A percentile compares a stretch with the other conserved stretches of the same genome.
phyloP scores from a whole-genome alignment of 2,329 filamentous ascomycete species.

The Talaromyces sp. region DNA sequence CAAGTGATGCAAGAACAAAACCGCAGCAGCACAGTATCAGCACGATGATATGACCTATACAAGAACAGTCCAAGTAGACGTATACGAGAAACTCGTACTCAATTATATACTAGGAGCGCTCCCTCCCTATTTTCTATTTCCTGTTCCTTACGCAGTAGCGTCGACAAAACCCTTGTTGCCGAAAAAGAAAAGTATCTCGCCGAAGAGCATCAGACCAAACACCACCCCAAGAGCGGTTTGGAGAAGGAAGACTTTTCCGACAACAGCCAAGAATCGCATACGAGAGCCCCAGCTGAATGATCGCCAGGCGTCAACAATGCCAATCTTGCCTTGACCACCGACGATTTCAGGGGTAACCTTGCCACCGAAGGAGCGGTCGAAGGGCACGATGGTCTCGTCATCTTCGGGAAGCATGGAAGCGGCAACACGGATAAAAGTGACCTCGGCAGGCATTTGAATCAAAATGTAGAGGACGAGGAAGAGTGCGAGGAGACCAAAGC shows the following conservation, averaged over 20 bases:
- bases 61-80: not conserved
- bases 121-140: too few relatives aligned
- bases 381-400: constrained; percentile 78
- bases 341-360: constrained; percentile 69
- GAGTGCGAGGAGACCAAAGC: constrained; percentile 39
- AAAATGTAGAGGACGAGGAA: constrained; percentile 49
- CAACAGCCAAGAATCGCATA: constrained; percentile 67
- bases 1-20: not conserved
- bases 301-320: constrained; percentile 71
- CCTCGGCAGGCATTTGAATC: constrained; percentile 67
- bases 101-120: not conserved
- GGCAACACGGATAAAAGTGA: constrained; percentile 75
- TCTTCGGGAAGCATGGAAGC: constrained; percentile 78
- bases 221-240: constrained; percentile 45
- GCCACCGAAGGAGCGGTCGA: constrained; percentile 80
- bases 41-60: not conserved
- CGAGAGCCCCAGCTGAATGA: constrained; percentile 70
- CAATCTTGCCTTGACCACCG: constrained; percentile 65
- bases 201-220: constrained; percentile 47
- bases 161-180: constrained; percentile 23
- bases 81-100: not conserved
- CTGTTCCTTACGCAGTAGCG: constrained; percentile 6
- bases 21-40: not conserved
- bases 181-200: constrained; percentile 50
- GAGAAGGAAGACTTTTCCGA: constrained; percentile 64